Base-by-base conservation (phyloP, 208 protist species). In the Crithidia thermophila region DNA sequence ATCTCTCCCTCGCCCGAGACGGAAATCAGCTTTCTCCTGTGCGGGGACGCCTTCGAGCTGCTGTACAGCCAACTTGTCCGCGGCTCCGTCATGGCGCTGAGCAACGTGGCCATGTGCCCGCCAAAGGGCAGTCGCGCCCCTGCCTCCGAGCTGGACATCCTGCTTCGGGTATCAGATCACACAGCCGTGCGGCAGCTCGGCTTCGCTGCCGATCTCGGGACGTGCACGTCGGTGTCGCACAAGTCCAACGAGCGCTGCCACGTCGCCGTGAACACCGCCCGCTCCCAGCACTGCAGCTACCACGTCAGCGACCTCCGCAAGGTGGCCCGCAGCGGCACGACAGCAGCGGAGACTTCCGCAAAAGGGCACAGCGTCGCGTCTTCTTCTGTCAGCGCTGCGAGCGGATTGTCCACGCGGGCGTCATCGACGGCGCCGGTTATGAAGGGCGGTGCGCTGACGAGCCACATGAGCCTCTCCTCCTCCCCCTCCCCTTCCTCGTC, bases 201-300 rank as follows among this genome's bases (percentile, higher is more conserved):
- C n/a, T 85, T 75, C 52, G 85, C 88, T 0, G 71, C 72, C 0
- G 83, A 94, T 59, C 66, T 94, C 40, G 75, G 68, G 45, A 90
- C 79, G 6, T 94, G 88, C 40, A 52, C 65, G 28, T 70, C 81
- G 13, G 59, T 75, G 21, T 76, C 79, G 3, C 50, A 70, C 27
- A 66, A 72, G 46, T 72, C 80, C 4, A 73, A 77, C 5, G 82
- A 91, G 65, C 82, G 73, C 33, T 94, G 84, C 69, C 64, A 61
- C 18, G 37, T 60, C 3, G 47, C 88, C 27, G 78, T 94, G 20
- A 94, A 94, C 65, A 75, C 36, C 39, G 57, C 46, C 43, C 43
- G 64, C 27, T 82, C 79, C 1, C 59, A 77, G 36, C 77, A 82
- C 62, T 90, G 87, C 61, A 49, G 58, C 23, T 79, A 81, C 42